Percentiles rank a stretch among this genome's conserved stretches.
Evolutionary conservation across 495 filamentous ascomycete species (phyloP).

Genomic region (Saxophila tyrrhenica): DNA sequence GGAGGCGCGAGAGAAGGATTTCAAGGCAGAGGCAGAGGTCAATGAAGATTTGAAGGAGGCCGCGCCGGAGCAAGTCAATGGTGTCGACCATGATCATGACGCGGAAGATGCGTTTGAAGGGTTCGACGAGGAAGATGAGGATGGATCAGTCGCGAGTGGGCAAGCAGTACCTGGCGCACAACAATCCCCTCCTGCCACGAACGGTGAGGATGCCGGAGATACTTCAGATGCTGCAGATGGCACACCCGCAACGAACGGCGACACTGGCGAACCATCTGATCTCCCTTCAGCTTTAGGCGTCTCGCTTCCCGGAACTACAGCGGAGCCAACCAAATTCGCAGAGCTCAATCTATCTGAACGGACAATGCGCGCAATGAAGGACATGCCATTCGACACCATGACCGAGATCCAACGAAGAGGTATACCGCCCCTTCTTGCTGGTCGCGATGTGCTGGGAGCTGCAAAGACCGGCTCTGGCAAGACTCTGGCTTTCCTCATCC

Average conservation of each 20-base stretch:
- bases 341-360: slow-evolving; percentile 78
- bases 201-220: background rate
- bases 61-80: slow-evolving; percentile 12
- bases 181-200: background rate
- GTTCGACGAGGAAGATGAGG: slow-evolving; percentile 10
- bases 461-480: slow-evolving; percentile 97
- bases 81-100: slow-evolving; percentile 1
- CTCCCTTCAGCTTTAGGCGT: slow-evolving; percentile 43
- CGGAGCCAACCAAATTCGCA: slow-evolving; percentile 51
- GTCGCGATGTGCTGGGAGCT: slow-evolving; percentile 87
- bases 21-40: slow-evolving; percentile 22
- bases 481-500: slow-evolving; percentile 89
- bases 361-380: slow-evolving; percentile 72
- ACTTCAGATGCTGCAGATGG: background rate
- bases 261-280: slow-evolving; percentile 25
- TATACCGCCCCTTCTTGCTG: slow-evolving; percentile 79
- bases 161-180: background rate
- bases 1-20: slow-evolving; percentile 13
- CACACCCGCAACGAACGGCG: slow-evolving; percentile 3
- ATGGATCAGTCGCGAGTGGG: slow-evolving; percentile 3
- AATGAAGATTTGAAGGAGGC: slow-evolving; percentile 25
- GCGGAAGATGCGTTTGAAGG: slow-evolving; percentile 12
- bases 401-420: slow-evolving; percentile 86
- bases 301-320: slow-evolving; percentile 44
- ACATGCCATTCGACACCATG: slow-evolving; percentile 87